These are phyloP conservation scores for Microbotryum violaceum DNA, from an alignment of 1,284 basidiomycete species.

Conservation along the genomic window DNA sequence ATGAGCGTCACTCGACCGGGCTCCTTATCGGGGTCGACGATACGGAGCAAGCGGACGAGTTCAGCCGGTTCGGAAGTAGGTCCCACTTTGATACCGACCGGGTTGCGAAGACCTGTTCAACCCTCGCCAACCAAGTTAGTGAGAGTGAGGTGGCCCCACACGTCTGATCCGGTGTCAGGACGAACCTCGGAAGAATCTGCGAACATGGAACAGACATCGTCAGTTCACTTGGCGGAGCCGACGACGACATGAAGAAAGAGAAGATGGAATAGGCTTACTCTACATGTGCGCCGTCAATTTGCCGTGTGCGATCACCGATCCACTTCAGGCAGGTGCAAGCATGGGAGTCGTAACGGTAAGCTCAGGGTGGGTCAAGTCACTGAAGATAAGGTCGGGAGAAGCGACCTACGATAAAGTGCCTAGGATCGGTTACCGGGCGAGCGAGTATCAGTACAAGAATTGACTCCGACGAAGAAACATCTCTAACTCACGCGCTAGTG, in stretches of 20 bases:
- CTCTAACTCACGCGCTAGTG: constrained; percentile 17
- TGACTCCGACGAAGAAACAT: neutral
- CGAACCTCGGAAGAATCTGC: constrained; percentile 19
- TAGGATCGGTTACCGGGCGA: neutral
- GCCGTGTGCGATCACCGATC: constrained; percentile 95
- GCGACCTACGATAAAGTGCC: constrained; percentile 3
- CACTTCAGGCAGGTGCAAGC: constrained; percentile 62
- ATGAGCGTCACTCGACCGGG: constrained; percentile 81
- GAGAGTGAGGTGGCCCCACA: neutral
- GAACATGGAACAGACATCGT: neutral
- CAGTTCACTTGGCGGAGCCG: neutral
- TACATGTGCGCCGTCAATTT: constrained; percentile 84
- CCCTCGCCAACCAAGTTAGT: constrained; percentile 37
- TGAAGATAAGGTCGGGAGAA: too few relatives aligned
- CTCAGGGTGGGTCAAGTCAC: too few relatives aligned
- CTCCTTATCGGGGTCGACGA: constrained; percentile 79
- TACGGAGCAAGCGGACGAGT: constrained; percentile 67
- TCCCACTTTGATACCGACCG: constrained; percentile 94
- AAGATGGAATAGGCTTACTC: constrained; percentile 46
- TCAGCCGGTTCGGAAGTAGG: constrained; percentile 76
- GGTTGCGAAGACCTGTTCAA: constrained; percentile 92
- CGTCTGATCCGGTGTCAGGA: neutral
- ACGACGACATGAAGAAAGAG: too few relatives aligned
- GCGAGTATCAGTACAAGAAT: neutral
- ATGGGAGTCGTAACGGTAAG: too few relatives aligned